Evolutionary conservation across 1,139 yeast species (phyloP).

Genomic region (Suhomyces terraborum): DNA sequence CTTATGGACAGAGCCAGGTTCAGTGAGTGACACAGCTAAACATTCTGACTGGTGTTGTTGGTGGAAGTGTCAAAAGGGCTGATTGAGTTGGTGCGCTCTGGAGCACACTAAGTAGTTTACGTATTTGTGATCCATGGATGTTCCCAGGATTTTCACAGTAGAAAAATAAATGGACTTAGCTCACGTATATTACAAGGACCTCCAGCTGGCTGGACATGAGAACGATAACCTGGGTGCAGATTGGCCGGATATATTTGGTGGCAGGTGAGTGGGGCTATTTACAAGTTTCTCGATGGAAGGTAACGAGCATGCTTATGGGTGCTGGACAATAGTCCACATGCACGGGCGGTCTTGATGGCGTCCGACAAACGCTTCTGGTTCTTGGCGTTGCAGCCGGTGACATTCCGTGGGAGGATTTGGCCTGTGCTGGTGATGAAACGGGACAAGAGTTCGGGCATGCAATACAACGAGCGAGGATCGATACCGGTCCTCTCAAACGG

Average conservation of each 20-base stretch:
- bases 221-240: too few species aligned
- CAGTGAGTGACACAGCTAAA: too few species aligned
- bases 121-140: too few species aligned
- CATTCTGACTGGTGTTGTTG: too few species aligned
- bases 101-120: too few species aligned
- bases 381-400: slow-evolving; percentile 62
- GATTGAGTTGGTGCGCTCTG: too few species aligned
- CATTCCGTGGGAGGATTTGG: slow-evolving; percentile 63
- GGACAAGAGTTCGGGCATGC: slow-evolving; percentile 65
- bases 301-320: slow-evolving; percentile 56
- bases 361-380: slow-evolving; percentile 66
- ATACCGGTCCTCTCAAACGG: slow-evolving; percentile 58
- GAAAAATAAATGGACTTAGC: not conserved
- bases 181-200: too few species aligned
- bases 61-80: too few species aligned
- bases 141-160: too few species aligned
- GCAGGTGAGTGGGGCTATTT: slow-evolving; percentile 16
- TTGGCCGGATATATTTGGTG: too few species aligned
- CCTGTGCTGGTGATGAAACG: slow-evolving; percentile 63
- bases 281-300: slow-evolving; percentile 45
- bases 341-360: slow-evolving; percentile 70
- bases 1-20: too few species aligned
- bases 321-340: slow-evolving; percentile 64
- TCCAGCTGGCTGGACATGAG: too few species aligned
- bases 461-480: slow-evolving; percentile 65